Percentiles rank a stretch among this genome's conserved stretches.
Evolutionary conservation across 1,284 basidiomycete species (phyloP).

Genomic region (Sphaerobolus stellatus): DNA sequence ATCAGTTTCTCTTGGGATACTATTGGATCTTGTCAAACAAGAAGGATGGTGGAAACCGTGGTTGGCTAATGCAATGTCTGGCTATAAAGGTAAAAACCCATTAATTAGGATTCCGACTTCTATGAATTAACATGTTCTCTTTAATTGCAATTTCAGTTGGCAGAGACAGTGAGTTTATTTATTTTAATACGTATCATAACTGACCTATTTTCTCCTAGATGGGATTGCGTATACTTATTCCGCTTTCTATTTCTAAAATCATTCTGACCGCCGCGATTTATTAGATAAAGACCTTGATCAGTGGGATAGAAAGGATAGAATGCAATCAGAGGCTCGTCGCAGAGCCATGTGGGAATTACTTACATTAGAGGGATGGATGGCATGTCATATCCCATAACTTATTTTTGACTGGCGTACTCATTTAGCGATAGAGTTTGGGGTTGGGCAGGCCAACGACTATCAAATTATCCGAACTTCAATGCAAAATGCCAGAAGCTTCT

Average conservation of each 20-base stretch:
- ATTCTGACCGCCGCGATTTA: background rate
- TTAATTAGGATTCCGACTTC: background rate
- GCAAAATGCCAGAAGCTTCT: background rate
- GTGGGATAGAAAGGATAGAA: background rate
- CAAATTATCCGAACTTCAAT: background rate
- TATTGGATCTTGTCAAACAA: background rate
- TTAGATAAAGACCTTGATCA: background rate
- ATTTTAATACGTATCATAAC: too few species aligned
- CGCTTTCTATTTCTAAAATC: background rate
- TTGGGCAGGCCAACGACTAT: slow-evolving; percentile 1
- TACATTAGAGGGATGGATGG: slow-evolving; percentile 1
- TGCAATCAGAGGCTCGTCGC: background rate
- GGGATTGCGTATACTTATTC: background rate
- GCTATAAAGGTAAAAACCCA: background rate
- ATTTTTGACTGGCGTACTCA: too few species aligned
- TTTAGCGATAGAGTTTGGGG: background rate
- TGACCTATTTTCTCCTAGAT: too few species aligned
- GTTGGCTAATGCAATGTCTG: background rate
- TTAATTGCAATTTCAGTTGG: background rate
- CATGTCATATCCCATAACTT: background rate
- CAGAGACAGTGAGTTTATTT: background rate
- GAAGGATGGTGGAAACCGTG: background rate
- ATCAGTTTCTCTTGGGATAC: background rate
- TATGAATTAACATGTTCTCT: background rate
- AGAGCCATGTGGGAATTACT: background rate